Conservation (phyloP, 768 basidiomycete species). For the Lactarius akahatsu region DNA sequence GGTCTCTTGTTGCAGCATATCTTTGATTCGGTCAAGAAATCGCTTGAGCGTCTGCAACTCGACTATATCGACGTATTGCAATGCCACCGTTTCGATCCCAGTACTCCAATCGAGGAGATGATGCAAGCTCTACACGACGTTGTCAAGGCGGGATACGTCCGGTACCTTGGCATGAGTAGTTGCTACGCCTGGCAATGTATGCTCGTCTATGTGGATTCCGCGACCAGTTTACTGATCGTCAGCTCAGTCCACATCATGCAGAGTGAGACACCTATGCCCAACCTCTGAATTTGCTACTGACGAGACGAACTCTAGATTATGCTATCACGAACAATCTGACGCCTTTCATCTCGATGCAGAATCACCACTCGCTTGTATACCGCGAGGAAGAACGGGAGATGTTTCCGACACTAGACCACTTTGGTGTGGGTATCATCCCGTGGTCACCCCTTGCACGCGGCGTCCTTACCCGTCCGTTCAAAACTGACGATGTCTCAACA, state of each 20-base stretch:
- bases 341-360: constrained; percentile 28
- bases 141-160: constrained; percentile 40
- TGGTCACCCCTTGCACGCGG: constrained; percentile 28
- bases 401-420: constrained; percentile 36
- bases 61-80: constrained; percentile 79
- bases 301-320: constrained; percentile 24
- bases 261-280: constrained; percentile 16
- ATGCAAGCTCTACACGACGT: constrained; percentile 44
- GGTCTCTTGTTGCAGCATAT: constrained; percentile 50
- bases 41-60: constrained; percentile 65
- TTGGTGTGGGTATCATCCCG: constrained; percentile 27
- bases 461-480: constrained; percentile 22
- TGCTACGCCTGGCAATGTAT: constrained; percentile 37
- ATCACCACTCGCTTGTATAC: constrained; percentile 38
- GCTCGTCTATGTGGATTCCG: too few relatives aligned
- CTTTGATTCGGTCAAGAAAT: constrained; percentile 63
- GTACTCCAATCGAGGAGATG: constrained; percentile 36
- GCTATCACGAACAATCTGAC: constrained; percentile 24
- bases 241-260: constrained; percentile 25
- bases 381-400: constrained; percentile 42
- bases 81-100: constrained; percentile 41
- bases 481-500: not conserved
- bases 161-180: constrained; percentile 37
- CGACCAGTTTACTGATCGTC: constrained; percentile 18
- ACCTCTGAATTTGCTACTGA: constrained; percentile 15